Evolutionary conservation across 225 moss, liverwort and hornwort species (phyloP), one percentile per base, ranked within the genome.

Genomic region (Pleurozium schreberi): DNA sequence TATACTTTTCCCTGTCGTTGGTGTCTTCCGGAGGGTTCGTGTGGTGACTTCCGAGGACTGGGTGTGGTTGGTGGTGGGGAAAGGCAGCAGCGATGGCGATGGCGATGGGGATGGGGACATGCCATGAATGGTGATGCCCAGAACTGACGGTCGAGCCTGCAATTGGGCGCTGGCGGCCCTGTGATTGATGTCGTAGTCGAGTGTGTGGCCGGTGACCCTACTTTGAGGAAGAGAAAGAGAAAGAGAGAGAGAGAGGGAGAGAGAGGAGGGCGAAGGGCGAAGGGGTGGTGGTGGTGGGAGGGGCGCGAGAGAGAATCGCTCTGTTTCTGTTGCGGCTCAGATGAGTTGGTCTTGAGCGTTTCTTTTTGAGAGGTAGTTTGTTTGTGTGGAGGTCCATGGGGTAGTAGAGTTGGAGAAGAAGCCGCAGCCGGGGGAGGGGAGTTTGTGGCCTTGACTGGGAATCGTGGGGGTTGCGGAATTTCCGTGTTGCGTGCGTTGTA

Each of bases 1-100:
- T 69, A n/a, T 84, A 65, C 69, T 52, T 81, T 88, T 81, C 88
- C 21, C 57, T 57, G 75, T 84, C 38, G 55, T 53, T 63, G 36
- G 64, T 75, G 43, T 45, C 65, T 36, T 53, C 19, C 28, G 43
- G 88, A 58, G 80, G 25, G 74, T 65, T 63, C 86, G 63, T 81
- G 81, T 59, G 87, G 88, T 70, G 82, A 88, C 82, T 82, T 82
- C 31, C 81, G 73, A 82, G 74, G 68, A 40, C 84, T 84, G 67
- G 61, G 78, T 60, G 85, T 79, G 90, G 90, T 90, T 91, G 91
- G 88, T 91, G 91, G 88, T 91, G 85, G 86, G 70, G 83, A 45
- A 91, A 63, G 82, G 86, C 66, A 59, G 88, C 88, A 67, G 91
- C 88, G 86, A 91, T 77, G 91, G 88, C 77, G 75, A 86, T 85